phyloP scores from a whole-genome alignment of 2,329 filamentous ascomycete genomes.

The Aspergillus latus region DNA sequence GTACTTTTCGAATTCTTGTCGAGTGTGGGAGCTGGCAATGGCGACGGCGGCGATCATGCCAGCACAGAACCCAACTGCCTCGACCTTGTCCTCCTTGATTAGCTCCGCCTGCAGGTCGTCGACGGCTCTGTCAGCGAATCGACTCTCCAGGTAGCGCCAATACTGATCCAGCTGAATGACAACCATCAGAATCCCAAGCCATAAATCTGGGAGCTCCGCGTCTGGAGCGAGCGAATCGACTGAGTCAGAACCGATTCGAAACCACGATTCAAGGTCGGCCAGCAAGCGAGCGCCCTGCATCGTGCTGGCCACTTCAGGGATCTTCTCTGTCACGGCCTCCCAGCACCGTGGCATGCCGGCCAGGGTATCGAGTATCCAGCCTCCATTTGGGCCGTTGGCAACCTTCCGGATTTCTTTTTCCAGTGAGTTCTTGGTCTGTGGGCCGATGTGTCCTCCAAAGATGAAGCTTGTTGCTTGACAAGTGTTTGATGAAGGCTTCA shows the following conservation, averaged over 20 bases:
- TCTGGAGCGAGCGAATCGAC: not conserved
- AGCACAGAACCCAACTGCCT: not conserved
- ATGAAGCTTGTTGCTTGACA: not conserved
- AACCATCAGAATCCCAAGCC: not conserved
- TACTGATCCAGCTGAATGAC: not conserved
- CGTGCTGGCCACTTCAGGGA: not conserved
- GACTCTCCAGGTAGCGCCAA: not conserved
- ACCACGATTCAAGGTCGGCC: not conserved
- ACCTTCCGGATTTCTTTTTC: not conserved
- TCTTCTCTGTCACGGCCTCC: not conserved
- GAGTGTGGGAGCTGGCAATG: not conserved
- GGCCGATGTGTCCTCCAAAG: not conserved
- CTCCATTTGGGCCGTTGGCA: not conserved
- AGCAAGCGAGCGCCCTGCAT: not conserved
- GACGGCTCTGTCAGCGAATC: not conserved
- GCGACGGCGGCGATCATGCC: not conserved
- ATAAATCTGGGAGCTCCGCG: not conserved
- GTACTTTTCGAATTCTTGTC: not conserved
- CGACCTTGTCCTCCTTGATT: not conserved
- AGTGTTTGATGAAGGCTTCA: too few species aligned
- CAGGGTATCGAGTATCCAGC: not conserved
- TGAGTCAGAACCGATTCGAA: not conserved
- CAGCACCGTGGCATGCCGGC: not conserved
- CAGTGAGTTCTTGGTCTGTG: not conserved
- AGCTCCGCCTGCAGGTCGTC: not conserved